A percentile compares a stretch with the other conserved stretches of the same genome.
Evolutionary conservation across 2,329 filamentous ascomycete genomes (phyloP).

Genomic region (Paecilomyces sp.): DNA sequence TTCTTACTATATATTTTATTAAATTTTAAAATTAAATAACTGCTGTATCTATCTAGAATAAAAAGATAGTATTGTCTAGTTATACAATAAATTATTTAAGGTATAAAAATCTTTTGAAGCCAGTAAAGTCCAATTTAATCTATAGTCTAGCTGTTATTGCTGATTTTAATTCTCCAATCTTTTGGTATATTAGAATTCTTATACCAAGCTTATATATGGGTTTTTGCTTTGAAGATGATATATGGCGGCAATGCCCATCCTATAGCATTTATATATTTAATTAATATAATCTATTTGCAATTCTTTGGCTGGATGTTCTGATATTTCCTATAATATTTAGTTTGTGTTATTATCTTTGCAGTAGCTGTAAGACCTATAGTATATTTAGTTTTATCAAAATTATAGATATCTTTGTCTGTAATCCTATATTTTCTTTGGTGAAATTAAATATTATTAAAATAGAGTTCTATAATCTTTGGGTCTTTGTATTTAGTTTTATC

Average conservation of each 20-base stretch:
- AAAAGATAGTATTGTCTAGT: not conserved
- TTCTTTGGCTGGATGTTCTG: not conserved
- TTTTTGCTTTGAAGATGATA: not conserved
- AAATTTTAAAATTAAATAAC: not conserved
- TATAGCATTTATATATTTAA: not conserved
- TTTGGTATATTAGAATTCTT: not conserved
- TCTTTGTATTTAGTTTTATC: no score
- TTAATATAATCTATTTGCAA: not conserved
- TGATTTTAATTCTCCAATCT: not conserved
- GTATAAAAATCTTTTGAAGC: not conserved
- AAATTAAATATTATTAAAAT: no score
- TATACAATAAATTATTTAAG: not conserved
- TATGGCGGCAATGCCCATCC: not conserved
- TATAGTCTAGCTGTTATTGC: not conserved
- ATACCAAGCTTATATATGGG: not conserved
- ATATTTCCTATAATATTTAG: not conserved
- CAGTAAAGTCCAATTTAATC: not conserved
- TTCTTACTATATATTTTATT: not conserved
- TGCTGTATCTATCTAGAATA: not conserved
- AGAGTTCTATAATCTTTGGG: no score
- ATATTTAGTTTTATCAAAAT: not conserved
- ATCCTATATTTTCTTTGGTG: no score
- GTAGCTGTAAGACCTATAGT: not conserved
- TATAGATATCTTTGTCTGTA: no score
- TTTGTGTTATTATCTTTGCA: not conserved